Base-by-base conservation (phyloP, 768 basidiomycete genomes). In the Rhodocollybia butyracea region DNA sequence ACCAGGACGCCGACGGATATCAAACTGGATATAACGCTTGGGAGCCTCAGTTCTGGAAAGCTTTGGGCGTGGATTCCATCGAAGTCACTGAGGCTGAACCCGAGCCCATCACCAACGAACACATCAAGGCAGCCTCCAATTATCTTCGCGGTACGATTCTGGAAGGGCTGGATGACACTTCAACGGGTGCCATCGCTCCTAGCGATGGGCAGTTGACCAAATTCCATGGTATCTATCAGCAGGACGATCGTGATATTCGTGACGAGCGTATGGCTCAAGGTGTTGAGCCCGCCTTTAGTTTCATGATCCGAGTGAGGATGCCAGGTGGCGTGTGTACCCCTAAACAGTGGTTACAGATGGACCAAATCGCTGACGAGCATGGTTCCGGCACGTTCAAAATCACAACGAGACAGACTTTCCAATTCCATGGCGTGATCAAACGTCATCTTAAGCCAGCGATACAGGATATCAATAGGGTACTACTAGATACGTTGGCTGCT, bases 391-490 rank as follows among this genome's bases (percentile, higher is more conserved):
- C 95, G 5, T 89, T 98, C 76, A 99, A 99, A 78, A 86, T 99
- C 61, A 99, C 97, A 45, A 99, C 97, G 31, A 81, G 97, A 59
- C 86, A 94, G 69, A 99, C 97, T 10, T 99, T 98, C 88, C 97
- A 99, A 73, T 98, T 97, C 81, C 97, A 99, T 70, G 97, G 97
- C 54, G 91, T 99, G 63, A 93, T 99, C 76, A 99, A 99, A 78
- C 82, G 82, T 59, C 94, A 99, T 68, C 73, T 99, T 69, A 98
- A 98, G 74, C 87, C 91, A 29, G 91, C 94, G 17, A 98, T 99
- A 60, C 95, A 97, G 74, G 92, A 85, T 53, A 98, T 98, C 70
- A 99, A 99, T 73, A 80, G 85, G 48, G 86, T 80, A 22, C 66
- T 98, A 61, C 77, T 99, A 56, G 97, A 99, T 70, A 98, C 97